Evolutionary conservation across 257 asterid species (phyloP), one percentile per base, ranked within the genome.

Genomic region (Solanum ossicruentum): DNA sequence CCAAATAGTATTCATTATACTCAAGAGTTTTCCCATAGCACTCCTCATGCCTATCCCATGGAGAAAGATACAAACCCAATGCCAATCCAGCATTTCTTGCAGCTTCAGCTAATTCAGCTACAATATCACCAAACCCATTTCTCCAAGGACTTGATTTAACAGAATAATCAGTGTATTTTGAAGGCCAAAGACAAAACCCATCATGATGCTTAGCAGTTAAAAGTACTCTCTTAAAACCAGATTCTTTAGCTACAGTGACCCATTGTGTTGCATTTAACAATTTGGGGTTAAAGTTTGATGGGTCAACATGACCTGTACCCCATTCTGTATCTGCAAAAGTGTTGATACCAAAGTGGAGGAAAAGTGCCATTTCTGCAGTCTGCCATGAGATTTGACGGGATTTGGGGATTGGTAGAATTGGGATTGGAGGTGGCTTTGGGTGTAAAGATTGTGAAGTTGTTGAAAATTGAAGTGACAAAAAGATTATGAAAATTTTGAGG

Each of bases 101-200:
- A 84, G 98, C 98, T 15, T 89, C 89, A 81, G 96, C 92, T 84
- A 95, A 83, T 20, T 95, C 97, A 41, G 80, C 89, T 21, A 97
- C 92, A 78, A 95, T 93, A 88, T 97, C 99, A 3, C 98, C 98
- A 6, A 32, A 84, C 89, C 99, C 99, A 85, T 94, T 93, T 88
- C 84, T 92, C 98, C 99, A 97, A 57, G 92, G 81, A 87, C 97
- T 93, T 8, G 98, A 93, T 87, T 92, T 92, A 15, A 97, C 97
- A 8, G 98, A 93, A 83, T 95, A 97, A 87, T 97, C 95, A 36
- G 98, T 94, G 73, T 93, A 97, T 52, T 92, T 88, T 7, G 98
- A 93, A 4, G 98, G 98, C 98, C 99, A 97, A 1, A 97, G 90
- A 71, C 99, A 97, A 81, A 97, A 97, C 28, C 99, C 99, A 89